phyloP scores from a whole-genome alignment of 2,329 filamentous ascomycete genomes.

The Botrytis hyacinthi region DNA sequence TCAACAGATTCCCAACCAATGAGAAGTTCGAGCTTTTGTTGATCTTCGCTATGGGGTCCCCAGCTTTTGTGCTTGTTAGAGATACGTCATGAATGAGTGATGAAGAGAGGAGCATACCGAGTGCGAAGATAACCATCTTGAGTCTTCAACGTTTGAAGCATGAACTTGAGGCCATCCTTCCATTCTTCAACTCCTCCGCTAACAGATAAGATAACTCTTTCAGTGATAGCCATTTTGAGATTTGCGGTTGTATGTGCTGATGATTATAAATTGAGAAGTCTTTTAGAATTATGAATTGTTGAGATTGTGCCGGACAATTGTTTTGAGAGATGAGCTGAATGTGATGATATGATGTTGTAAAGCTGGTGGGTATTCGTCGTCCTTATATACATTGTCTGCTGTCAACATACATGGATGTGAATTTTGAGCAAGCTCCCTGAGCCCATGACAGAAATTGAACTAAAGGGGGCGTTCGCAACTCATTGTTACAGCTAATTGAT shows the following conservation, averaged over 20 bases:
- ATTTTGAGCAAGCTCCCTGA: not conserved
- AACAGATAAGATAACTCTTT: conserved; percentile 32
- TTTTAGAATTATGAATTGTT: not conserved
- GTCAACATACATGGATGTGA: not conserved
- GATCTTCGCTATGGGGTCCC: conserved; percentile 36
- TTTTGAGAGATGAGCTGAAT: not conserved
- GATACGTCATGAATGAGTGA: too few relatives aligned
- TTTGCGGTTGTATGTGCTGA: not conserved
- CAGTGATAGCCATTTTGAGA: conserved; percentile 29
- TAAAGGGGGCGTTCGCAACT: not conserved
- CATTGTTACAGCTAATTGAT: not conserved
- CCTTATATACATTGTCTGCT: not conserved
- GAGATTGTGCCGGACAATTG: not conserved
- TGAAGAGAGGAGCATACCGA: not conserved
- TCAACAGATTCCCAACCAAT: conserved; percentile 34
- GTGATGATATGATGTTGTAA: not conserved
- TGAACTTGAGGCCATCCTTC: conserved; percentile 35
- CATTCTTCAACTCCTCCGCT: conserved; percentile 34
- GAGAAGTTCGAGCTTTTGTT: conserved; percentile 35
- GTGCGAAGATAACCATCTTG: conserved; percentile 37
- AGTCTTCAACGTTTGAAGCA: conserved; percentile 35
- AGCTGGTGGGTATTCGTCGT: too few relatives aligned
- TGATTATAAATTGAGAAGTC: not conserved
- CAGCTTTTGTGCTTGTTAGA: conserved; percentile 26
- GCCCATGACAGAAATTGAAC: not conserved